phyloP scores from a whole-genome alignment of 768 basidiomycete species.

The Termitomyces sp. region DNA sequence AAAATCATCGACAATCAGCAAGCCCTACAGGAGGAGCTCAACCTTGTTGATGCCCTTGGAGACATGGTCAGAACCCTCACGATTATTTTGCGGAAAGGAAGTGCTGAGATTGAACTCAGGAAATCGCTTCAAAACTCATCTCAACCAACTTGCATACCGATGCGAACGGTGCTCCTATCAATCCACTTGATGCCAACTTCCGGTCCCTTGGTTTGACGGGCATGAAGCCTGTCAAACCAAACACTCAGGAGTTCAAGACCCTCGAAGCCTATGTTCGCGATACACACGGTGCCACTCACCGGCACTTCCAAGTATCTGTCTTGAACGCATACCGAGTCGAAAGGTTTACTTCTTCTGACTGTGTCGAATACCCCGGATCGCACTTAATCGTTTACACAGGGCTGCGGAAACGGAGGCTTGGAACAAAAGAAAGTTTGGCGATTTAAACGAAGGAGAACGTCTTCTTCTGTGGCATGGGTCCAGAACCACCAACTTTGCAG shows the following conservation, averaged over 20 bases:
- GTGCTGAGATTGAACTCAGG: slow-evolving; percentile 23
- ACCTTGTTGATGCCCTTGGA: slow-evolving; percentile 58
- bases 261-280: slow-evolving; percentile 44
- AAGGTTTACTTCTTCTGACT: slow-evolving; percentile 26
- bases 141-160: slow-evolving; percentile 29
- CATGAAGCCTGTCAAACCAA: slow-evolving; percentile 40
- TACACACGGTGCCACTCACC: slow-evolving; percentile 53
- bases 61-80: slow-evolving; percentile 42
- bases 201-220: slow-evolving; percentile 42
- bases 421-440: slow-evolving; percentile 38
- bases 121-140: slow-evolving; percentile 56
- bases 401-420: slow-evolving; percentile 28
- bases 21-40: slow-evolving; percentile 47
- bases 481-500: slow-evolving; percentile 58
- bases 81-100: not conserved
- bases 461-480: slow-evolving; percentile 62
- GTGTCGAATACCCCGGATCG: not conserved
- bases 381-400: slow-evolving; percentile 7
- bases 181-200: slow-evolving; percentile 54
- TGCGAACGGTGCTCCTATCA: slow-evolving; percentile 40
- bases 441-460: slow-evolving; percentile 41
- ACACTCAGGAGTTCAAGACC: slow-evolving; percentile 39
- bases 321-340: slow-evolving; percentile 49
- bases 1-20: slow-evolving; percentile 28
- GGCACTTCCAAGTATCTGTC: slow-evolving; percentile 35